phyloP scores from a whole-genome alignment of 352 stramenopile genomes.

The Pilasporangium apinafurcum region DNA sequence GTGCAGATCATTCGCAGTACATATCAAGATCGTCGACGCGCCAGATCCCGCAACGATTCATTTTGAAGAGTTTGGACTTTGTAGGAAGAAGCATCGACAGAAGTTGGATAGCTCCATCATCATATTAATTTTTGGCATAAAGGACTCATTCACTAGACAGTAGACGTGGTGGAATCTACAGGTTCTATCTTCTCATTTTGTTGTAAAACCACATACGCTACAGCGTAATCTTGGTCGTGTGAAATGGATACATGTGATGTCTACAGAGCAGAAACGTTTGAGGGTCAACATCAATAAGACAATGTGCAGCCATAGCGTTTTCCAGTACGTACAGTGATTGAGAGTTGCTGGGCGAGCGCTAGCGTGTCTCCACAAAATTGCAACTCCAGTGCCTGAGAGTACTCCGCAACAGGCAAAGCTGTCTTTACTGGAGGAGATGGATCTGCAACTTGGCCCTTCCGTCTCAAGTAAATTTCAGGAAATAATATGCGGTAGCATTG shows the following conservation, averaged over 20 bases:
- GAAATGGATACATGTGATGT: slow-evolving; percentile 67
- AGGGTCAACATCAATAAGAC: not conserved
- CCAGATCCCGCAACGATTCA: slow-evolving; percentile 36
- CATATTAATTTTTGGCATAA: not conserved
- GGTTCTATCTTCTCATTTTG: slow-evolving; percentile 22
- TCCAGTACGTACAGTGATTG: slow-evolving; percentile 29
- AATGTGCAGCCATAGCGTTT: not conserved
- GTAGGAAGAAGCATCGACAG: not conserved
- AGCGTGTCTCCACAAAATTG: slow-evolving; percentile 57
- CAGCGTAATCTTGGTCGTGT: slow-evolving; percentile 77
- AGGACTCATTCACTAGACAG: not conserved
- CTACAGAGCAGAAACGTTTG: slow-evolving; percentile 14
- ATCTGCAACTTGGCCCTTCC: slow-evolving; percentile 1
- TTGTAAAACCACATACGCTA: slow-evolving; percentile 74
- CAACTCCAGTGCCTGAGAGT: slow-evolving; percentile 35
- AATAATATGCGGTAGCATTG: slow-evolving; percentile 73
- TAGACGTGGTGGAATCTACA: too few species aligned
- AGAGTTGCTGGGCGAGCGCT: slow-evolving; percentile 39
- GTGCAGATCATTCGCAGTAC: slow-evolving; percentile 53
- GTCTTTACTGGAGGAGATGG: slow-evolving; percentile 12
- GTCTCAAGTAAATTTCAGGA: slow-evolving; percentile 48
- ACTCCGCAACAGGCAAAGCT: slow-evolving; percentile 13
- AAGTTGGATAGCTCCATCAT: not conserved
- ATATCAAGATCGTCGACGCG: slow-evolving; percentile 46
- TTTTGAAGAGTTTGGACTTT: slow-evolving; percentile 17